Evolutionary conservation across 208 protist genomes (phyloP), one percentile per base, ranked within the genome.

Genomic region (Strigomonas culicis): DNA sequence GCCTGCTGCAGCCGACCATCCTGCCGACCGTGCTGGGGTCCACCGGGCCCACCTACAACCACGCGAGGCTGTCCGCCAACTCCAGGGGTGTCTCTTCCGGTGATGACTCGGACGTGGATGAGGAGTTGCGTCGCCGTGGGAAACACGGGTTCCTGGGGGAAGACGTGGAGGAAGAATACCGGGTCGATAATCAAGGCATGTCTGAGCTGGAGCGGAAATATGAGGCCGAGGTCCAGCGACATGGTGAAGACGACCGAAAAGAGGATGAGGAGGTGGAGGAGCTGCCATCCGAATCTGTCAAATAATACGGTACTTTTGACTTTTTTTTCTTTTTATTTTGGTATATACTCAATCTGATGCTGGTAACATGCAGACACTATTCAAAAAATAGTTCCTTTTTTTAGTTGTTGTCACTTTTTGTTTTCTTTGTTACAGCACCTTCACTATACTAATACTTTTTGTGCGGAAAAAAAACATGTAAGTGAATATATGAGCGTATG

Each of bases 1-100:
- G 66, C 8, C 57, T 80, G 24, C 58, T 77, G 36, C 65, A 79
- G 17, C 65, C 67, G 34, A 68, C 66, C n/a, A 72, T 87, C 10
- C 24, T 87, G 6, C 57, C 68, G 15, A 44, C 51, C 32, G 7
- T 68, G 7, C 60, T 2, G 47, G 57, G 27, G 27, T 60, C 1
- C 63, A 47, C 4, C 21, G 55, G 2, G 13, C 57, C 28, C 24
- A 65, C n/a, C 34, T 27, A 22, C 17, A 55, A 22, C 19, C 25
- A 19, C 55, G 47, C 0, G 58, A 68, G 43, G 2, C 36, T 13
- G 58, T 7, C 7, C 31, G 8, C n/a, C 11, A 19, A 46, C 34
- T 39, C 56, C 30, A 46, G 56, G 19, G 32, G 28, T 19, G 56
- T 27, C 36, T 75, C 72, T 0, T 67, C 59, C 15, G 63, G 74